Evolutionary conservation across 192 early-diverging fungal species (phyloP).

Genomic region (Linderina pennispora): DNA sequence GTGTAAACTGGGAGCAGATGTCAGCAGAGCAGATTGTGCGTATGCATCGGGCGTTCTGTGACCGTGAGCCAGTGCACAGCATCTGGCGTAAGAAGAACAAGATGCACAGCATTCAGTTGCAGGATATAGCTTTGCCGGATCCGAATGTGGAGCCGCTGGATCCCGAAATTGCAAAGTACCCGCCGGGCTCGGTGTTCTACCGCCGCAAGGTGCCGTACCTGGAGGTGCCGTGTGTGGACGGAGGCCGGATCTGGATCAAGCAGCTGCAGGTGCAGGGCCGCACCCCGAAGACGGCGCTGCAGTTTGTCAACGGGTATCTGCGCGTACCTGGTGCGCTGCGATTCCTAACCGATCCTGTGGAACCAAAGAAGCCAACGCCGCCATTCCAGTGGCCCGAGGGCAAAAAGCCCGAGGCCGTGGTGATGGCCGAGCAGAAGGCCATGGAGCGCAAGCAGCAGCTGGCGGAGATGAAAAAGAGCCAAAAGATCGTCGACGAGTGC

Average conservation of each 20-base stretch:
- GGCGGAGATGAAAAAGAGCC: no score
- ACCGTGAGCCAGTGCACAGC: conserved; percentile 5
- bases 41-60: conserved; percentile 57
- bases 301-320: conserved; percentile 17
- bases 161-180: neutral
- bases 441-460: no score
- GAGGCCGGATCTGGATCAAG: conserved; percentile 6
- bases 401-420: no score
- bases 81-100: conserved; percentile 12
- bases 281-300: conserved; percentile 6
- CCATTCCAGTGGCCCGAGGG: no score
- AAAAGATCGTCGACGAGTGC: no score
- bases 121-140: conserved; percentile 6
- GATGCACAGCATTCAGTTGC: conserved; percentile 7
- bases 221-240: conserved; percentile 24
- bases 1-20: conserved; percentile 56
- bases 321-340: neutral
- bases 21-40: conserved; percentile 53
- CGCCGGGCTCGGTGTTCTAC: conserved; percentile 24
- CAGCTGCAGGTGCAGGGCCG: conserved; percentile 1
- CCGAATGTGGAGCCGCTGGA: conserved; percentile 2
- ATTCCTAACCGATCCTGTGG: neutral
- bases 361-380: neutral
- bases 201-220: conserved; percentile 13
- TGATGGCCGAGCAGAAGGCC: no score